Evolutionary conservation across 192 early-diverging fungal genomes (phyloP), one percentile per base, ranked within the genome.

Genomic region (Jimgerdemannia flammicorona): DNA sequence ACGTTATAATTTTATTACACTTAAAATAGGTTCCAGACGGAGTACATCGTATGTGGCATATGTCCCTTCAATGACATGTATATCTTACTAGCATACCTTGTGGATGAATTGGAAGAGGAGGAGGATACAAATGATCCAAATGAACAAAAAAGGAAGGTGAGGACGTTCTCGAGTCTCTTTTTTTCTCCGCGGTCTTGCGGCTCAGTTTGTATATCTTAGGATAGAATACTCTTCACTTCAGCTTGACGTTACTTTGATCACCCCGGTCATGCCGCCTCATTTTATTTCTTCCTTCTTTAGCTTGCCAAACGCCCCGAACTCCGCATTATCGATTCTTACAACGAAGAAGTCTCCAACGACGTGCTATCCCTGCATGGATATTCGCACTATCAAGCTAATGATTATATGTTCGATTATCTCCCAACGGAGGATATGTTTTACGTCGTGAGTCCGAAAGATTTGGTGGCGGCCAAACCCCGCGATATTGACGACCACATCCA

Each of bases 401-500:
- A 99, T 77, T 99, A 99, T 79, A 87, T 88, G 20, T 87, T 99
- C 70, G 94, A 93, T 64, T 84, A 84, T 75, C 83, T 87, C 43
- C 78, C 81, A 11, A 78, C 86, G 9, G 93, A 97, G 65, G 90
- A 93, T 69, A 90, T 93, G 73, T 99, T 95, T 81, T 98, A 96
- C 77, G 88, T 99, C 17, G 86, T 96, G 43, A 95, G 94, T 18
- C 98, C 98, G 3, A 97, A 97, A 80, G 95, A 98, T 84, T 88
- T 99, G 40, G 89, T 99, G 20, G 84, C 93, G 4, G 97, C 97
- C 4, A 88, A 90, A 40, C 94, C 93, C 3, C 88, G 97, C n/a
- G 95, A 96, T 75, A 68, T 94, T 43, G 90, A 91, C 44, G 98
- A 99, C 82, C 97, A 97, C 75, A 90, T 99, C 67, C 90, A 95